Percentiles rank a stretch among this genome's conserved stretches.
These are phyloP conservation scores for Torulaspora globosa DNA, from an alignment of 1,139 yeast genomes.

Conservation along the genomic window DNA sequence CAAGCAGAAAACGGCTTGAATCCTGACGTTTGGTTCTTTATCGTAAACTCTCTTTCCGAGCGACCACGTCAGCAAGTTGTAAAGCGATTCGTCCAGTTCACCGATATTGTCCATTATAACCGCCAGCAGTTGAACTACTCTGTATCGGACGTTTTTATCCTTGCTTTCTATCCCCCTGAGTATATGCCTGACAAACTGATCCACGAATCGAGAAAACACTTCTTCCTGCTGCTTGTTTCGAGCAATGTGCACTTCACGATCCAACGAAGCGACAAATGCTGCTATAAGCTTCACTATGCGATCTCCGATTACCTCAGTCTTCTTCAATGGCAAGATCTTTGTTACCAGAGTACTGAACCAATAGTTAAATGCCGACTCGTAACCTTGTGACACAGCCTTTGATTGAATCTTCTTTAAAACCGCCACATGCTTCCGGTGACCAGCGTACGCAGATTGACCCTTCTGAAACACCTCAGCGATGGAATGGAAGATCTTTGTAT, in stretches of 20 bases:
- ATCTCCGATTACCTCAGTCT: slow-evolving; percentile 71
- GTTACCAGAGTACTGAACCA: slow-evolving; percentile 59
- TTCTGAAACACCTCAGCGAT: slow-evolving; percentile 75
- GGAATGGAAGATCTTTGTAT: slow-evolving; percentile 41
- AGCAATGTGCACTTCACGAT: slow-evolving; percentile 33
- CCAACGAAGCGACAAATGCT: slow-evolving; percentile 49
- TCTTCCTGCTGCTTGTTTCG: slow-evolving; percentile 43
- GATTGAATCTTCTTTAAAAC: slow-evolving; percentile 57
- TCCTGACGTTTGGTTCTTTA: slow-evolving; percentile 71
- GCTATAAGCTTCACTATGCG: slow-evolving; percentile 71
- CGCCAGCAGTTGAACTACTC: slow-evolving; percentile 77
- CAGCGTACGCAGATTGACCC: slow-evolving; percentile 66
- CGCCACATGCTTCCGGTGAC: slow-evolving; percentile 70
- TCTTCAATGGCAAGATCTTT: slow-evolving; percentile 62
- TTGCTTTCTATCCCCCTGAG: slow-evolving; percentile 73
- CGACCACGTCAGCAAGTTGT: slow-evolving; percentile 57
- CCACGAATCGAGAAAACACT: slow-evolving; percentile 51
- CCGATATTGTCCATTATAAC: slow-evolving; percentile 67
- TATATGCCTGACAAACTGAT: slow-evolving; percentile 59
- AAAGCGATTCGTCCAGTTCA: slow-evolving; percentile 71
- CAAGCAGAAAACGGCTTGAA: slow-evolving; percentile 77
- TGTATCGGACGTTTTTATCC: slow-evolving; percentile 70
- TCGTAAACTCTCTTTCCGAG: slow-evolving; percentile 67
- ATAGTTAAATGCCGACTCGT: slow-evolving; percentile 55
- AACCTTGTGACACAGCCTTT: slow-evolving; percentile 50